These are phyloP conservation scores for Beauveria sp. DNA, from an alignment of 2,329 filamentous ascomycete species.

Conservation along the genomic window DNA sequence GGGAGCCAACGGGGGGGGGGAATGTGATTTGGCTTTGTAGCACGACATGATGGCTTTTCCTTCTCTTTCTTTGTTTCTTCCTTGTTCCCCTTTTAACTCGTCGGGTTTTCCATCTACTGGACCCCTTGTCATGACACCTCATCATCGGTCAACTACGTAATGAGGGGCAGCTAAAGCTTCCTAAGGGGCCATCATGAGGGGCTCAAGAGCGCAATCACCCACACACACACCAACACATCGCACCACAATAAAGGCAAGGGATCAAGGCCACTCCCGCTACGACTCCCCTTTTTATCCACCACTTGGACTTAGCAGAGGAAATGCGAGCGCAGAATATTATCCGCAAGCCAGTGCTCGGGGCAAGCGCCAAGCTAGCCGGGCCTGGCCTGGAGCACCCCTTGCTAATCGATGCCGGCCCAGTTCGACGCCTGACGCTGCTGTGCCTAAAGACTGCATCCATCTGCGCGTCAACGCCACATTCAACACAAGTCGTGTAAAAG, in stretches of 20 bases:
- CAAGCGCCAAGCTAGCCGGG: neutral
- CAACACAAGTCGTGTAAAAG: neutral
- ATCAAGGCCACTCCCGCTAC: neutral
- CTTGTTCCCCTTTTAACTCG: neutral
- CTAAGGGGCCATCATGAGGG: neutral
- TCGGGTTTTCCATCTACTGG: neutral
- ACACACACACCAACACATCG: neutral
- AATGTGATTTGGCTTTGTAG: neutral
- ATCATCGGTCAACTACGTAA: neutral
- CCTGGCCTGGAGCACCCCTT: neutral
- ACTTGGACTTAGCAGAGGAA: neutral
- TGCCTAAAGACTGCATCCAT: constrained; percentile 3
- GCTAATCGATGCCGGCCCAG: neutral
- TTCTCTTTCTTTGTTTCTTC: neutral
- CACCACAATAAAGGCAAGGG: neutral
- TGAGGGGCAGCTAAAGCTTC: constrained; percentile 1
- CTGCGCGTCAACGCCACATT: constrained; percentile 4
- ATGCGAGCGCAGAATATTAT: neutral
- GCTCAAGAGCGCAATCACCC: neutral
- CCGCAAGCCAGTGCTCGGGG: neutral
- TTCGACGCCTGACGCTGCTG: constrained; percentile 1
- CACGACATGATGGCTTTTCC: neutral
- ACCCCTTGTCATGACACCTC: neutral
- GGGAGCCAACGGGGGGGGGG: no score
- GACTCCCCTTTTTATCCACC: neutral